Percentiles rank a stretch among this genome's conserved stretches.
Conservation (phyloP, 768 basidiomycete genomes). For the Kwoniella dendrophila region DNA sequence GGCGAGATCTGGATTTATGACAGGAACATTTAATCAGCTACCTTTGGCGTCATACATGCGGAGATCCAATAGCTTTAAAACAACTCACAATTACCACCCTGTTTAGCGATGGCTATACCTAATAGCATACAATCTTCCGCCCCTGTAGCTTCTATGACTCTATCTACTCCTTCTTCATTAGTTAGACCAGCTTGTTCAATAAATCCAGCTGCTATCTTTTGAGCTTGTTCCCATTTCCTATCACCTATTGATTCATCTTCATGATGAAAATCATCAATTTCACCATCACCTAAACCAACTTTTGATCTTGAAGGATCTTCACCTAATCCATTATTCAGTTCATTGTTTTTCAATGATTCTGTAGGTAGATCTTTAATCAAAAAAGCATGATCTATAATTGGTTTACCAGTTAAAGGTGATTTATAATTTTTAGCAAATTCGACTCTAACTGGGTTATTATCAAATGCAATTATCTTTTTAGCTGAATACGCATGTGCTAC, state of each 20-base stretch:
- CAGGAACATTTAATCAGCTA: neutral
- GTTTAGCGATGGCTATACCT: conserved; percentile 50
- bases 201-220: conserved; percentile 30
- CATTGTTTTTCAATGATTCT: neutral
- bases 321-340: conserved; percentile 17
- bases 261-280: conserved; percentile 22
- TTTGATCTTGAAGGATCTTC: conserved; percentile 25
- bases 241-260: conserved; percentile 38
- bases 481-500: conserved; percentile 52
- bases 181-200: conserved; percentile 36
- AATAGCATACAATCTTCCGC: conserved; percentile 42
- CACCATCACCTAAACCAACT: conserved; percentile 37
- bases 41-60: neutral
- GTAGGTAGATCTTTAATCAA: conserved; percentile 38
- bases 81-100: conserved; percentile 46
- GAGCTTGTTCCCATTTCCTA: conserved; percentile 44
- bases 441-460: conserved; percentile 45
- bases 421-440: conserved; percentile 50
- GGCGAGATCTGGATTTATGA: conserved; percentile 28
- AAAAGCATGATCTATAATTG: conserved; percentile 52
- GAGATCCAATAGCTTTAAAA: neutral
- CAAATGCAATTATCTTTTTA: conserved; percentile 46
- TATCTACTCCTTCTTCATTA: conserved; percentile 48
- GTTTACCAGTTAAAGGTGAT: conserved; percentile 48
- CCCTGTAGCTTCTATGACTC: conserved; percentile 48